These are phyloP conservation scores for Heritiera fomes DNA, from an alignment of 345 rosid genomes.

Conservation along the genomic window DNA sequence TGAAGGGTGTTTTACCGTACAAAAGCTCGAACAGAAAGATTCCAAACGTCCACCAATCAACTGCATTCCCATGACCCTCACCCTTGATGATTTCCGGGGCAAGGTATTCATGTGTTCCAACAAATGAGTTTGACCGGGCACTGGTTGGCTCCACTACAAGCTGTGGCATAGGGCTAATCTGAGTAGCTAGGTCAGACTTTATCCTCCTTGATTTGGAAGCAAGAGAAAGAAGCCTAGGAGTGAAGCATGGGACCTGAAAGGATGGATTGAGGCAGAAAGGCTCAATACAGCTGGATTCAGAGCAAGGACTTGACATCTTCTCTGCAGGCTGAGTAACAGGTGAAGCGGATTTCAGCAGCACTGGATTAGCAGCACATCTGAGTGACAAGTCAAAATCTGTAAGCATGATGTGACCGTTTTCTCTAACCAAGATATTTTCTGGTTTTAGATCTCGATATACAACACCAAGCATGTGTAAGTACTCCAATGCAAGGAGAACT, in stretches of 20 bases:
- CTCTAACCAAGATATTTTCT: conserved; percentile 73
- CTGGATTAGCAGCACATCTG: conserved; percentile 54
- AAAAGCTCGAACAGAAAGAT: conserved; percentile 69
- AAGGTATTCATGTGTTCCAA: conserved; percentile 77
- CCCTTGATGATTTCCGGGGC: conserved; percentile 84
- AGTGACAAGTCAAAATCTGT: conserved; percentile 81
- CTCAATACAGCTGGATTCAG: conserved; percentile 70
- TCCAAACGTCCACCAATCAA: conserved; percentile 90
- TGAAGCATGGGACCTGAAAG: conserved; percentile 80
- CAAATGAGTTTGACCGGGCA: conserved; percentile 81
- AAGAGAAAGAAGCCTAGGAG: conserved; percentile 64
- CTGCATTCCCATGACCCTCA: conserved; percentile 80
- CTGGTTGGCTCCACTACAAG: conserved; percentile 78
- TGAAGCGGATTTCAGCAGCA: conserved; percentile 46
- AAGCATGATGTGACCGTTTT: conserved; percentile 90
- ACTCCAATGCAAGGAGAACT: conserved; percentile 76
- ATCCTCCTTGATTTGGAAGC: conserved; percentile 58
- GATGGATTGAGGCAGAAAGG: conserved; percentile 81
- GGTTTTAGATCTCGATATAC: conserved; percentile 82
- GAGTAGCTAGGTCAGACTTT: conserved; percentile 59
- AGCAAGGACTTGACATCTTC: conserved; percentile 66
- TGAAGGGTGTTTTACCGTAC: conserved; percentile 72
- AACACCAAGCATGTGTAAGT: conserved; percentile 85
- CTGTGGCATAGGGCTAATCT: conserved; percentile 64
- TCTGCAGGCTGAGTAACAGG: conserved; percentile 41